A percentile compares a stretch with the other conserved stretches of the same genome.
Evolutionary conservation across 148 eudicot genomes (phyloP).

Genomic region (Polygonum maritimum): DNA sequence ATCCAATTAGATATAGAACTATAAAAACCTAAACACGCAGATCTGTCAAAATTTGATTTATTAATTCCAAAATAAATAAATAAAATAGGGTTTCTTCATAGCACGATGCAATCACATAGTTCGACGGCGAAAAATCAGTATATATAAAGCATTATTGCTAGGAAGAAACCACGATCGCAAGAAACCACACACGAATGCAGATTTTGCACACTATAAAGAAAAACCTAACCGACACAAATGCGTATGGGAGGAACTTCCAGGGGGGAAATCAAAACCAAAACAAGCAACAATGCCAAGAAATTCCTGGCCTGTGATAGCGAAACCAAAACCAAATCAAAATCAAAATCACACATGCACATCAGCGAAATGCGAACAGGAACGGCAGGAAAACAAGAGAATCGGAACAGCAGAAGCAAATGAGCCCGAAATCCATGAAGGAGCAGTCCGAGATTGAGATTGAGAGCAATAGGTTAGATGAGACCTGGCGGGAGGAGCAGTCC

Average conservation of each 20-base stretch:
- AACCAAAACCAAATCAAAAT: too few relatives aligned
- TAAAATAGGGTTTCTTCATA: too few relatives aligned
- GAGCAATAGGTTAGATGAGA: neutral
- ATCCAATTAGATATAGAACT: too few relatives aligned
- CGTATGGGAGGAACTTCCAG: neutral
- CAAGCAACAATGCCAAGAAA: neutral
- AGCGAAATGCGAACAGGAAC: neutral
- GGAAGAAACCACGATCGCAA: neutral
- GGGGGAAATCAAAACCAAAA: neutral
- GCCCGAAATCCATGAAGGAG: neutral
- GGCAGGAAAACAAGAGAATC: neutral
- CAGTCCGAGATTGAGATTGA: neutral
- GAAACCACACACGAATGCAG: neutral
- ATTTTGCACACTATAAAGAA: neutral
- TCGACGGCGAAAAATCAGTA: too few relatives aligned
- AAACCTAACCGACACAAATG: neutral
- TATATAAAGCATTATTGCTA: too few relatives aligned
- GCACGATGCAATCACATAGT: too few relatives aligned
- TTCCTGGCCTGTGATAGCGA: neutral
- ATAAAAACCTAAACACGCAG: too few relatives aligned
- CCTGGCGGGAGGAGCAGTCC: too few relatives aligned
- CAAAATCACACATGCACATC: slow-evolving; percentile 8
- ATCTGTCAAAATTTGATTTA: too few relatives aligned
- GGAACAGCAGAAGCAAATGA: neutral
- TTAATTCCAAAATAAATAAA: too few relatives aligned